Percentiles rank a stretch among this genome's conserved stretches.
These are phyloP conservation scores for Ganoderma meredithae DNA, from an alignment of 1,284 basidiomycete genomes.

Conservation along the genomic window DNA sequence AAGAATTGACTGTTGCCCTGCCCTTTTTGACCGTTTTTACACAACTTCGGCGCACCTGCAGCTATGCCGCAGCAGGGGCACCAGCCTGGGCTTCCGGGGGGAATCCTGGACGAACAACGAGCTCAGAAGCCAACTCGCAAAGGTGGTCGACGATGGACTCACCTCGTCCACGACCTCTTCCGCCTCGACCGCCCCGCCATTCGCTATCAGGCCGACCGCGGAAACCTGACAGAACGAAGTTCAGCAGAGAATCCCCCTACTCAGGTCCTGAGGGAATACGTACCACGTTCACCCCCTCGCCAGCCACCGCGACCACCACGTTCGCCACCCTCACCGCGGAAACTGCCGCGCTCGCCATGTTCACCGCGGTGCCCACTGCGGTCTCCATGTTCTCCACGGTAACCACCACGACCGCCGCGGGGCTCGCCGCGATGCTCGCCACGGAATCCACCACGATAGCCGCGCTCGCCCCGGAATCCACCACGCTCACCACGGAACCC, in stretches of 20 bases:
- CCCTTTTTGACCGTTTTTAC: slow-evolving; percentile 16
- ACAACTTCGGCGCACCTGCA: neutral
- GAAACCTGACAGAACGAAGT: slow-evolving; percentile 37
- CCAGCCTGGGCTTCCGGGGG: slow-evolving; percentile 33
- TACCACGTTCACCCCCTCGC: slow-evolving; percentile 41
- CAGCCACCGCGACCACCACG: slow-evolving; percentile 30
- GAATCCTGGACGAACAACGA: slow-evolving; percentile 17
- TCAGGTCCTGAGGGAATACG: slow-evolving; percentile 13
- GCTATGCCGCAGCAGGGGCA: slow-evolving; percentile 28
- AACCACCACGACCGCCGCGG: slow-evolving; percentile 39
- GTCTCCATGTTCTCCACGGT: slow-evolving; percentile 46
- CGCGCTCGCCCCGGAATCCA: slow-evolving; percentile 34
- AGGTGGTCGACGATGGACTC: slow-evolving; percentile 14
- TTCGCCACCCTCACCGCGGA: slow-evolving; percentile 46
- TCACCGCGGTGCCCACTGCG: slow-evolving; percentile 30
- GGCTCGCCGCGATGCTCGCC: slow-evolving; percentile 38
- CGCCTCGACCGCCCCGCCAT: slow-evolving; percentile 52
- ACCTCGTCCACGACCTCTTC: slow-evolving; percentile 52
- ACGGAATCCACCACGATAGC: slow-evolving; percentile 36
- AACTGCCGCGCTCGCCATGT: slow-evolving; percentile 36
- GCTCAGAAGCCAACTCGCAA: neutral
- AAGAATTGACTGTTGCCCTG: slow-evolving; percentile 16
- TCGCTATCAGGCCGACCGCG: slow-evolving; percentile 48
- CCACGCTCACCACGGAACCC: slow-evolving; percentile 42
- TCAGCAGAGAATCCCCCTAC: neutral